A percentile compares a stretch with the other conserved stretches of the same genome.
Evolutionary conservation across 805 yeast genomes (phyloP).

Genomic region (Schwanniomyces polymorphus): DNA sequence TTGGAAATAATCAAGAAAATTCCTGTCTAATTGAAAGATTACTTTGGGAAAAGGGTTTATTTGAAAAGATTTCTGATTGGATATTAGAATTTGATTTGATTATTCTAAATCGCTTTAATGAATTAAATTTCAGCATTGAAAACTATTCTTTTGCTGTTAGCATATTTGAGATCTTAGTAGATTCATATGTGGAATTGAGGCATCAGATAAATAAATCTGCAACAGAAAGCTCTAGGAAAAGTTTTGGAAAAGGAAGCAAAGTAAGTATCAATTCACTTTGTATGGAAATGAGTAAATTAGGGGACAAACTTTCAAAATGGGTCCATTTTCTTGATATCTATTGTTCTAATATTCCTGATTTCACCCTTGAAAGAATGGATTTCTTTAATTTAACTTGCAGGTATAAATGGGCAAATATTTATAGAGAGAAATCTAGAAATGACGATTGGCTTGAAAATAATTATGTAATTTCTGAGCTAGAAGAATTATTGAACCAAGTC

Average conservation of each 20-base stretch:
- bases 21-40: slow-evolving; percentile 35
- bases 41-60: slow-evolving; percentile 38
- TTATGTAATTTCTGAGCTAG: slow-evolving; percentile 21
- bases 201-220: slow-evolving; percentile 19
- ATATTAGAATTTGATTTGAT: slow-evolving; percentile 26
- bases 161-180: slow-evolving; percentile 47
- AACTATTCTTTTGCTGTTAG: slow-evolving; percentile 31
- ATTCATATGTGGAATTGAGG: slow-evolving; percentile 36
- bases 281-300: slow-evolving; percentile 37
- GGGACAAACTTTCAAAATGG: slow-evolving; percentile 54
- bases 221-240: slow-evolving; percentile 17
- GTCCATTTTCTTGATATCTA: slow-evolving; percentile 28
- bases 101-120: slow-evolving; percentile 7
- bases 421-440: slow-evolving; percentile 25
- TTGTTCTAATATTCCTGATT: slow-evolving; percentile 8
- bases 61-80: slow-evolving; percentile 35
- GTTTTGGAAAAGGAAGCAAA: slow-evolving; percentile 11
- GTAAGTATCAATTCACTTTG: slow-evolving; percentile 32
- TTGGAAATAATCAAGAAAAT: neutral
- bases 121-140: slow-evolving; percentile 4
- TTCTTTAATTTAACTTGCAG: slow-evolving; percentile 12
- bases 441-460: slow-evolving; percentile 30
- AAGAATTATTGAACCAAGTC: slow-evolving; percentile 13
- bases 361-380: neutral
- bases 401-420: slow-evolving; percentile 36